Evolutionary conservation across 257 asterid genomes (phyloP), one percentile per base, ranked within the genome.

Genomic region (Striga asiatica): DNA sequence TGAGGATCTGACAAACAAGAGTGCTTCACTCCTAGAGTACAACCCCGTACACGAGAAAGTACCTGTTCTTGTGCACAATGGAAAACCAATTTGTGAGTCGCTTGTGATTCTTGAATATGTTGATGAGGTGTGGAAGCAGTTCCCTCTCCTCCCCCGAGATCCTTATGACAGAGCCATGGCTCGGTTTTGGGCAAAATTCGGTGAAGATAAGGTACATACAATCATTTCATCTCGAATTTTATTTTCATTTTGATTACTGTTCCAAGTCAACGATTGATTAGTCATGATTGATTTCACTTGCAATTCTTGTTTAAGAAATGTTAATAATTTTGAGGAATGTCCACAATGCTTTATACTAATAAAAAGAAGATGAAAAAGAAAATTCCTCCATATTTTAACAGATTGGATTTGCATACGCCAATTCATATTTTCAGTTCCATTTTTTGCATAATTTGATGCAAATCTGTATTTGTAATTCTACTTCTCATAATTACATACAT

Each of bases 1-100:
- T 3, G 94, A 87, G 39, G 92, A 81, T 72, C 29, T 81, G 8
- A 71, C 20, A 25, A 69, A 57, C 71, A 83, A 87, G 74, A 83
- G 86, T 45, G 65, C 61, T 66, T 24, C 62, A n/a, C 81, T 83
- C 35, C 70, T 75, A 16, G 71, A 75, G 66, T 74, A 68, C 70
- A 83, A 87, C 65, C 89, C 94, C 35, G 29, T 81, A 9, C 31
- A 80, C 64, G 71, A 67, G 66, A 78, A 83, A 62, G 55, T 87
- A 23, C 92, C 92, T 9, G 70, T 79, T 58, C 78, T 87, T 28
- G 71, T 87, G 46, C 96, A 87, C 80, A 77, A 83, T n/a, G 87
- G 82, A 8, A 76, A 68, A 9, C 74, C 92, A 18, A 54, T 87
- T 20, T 80, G 77, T 38, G 96, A 87, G 68, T 87, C 96, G 11